These are phyloP conservation scores for Rhodotorula sp. DNA, from an alignment of 1,284 basidiomycete species.

Conservation along the genomic window DNA sequence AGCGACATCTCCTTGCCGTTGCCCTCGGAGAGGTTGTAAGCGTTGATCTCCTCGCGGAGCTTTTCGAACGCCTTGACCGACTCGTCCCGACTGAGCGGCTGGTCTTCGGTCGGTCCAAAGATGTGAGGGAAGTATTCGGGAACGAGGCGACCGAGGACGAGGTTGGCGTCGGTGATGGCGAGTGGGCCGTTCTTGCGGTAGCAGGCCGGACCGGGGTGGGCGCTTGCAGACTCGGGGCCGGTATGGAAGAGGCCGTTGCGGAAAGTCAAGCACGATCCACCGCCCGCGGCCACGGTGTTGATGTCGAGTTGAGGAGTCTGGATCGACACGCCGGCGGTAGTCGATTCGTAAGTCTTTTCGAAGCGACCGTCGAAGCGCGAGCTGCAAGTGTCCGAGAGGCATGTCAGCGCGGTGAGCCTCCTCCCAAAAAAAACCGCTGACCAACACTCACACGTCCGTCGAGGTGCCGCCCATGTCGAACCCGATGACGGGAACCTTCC, in stretches of 20 bases:
- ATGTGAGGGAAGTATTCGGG: slow-evolving; percentile 65
- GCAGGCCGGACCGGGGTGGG: slow-evolving; percentile 69
- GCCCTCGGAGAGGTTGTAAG: slow-evolving; percentile 13
- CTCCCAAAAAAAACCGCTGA: no score
- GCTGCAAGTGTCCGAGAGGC: neutral
- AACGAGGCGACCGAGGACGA: slow-evolving; percentile 77
- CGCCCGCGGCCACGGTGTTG: slow-evolving; percentile 72
- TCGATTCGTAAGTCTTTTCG: slow-evolving; percentile 86
- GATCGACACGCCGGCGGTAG: slow-evolving; percentile 84
- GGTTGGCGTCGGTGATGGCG: slow-evolving; percentile 82
- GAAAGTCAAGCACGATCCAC: slow-evolving; percentile 78
- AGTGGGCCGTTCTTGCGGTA: slow-evolving; percentile 76
- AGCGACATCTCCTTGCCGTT: slow-evolving; percentile 56
- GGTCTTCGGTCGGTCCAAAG: slow-evolving; percentile 80
- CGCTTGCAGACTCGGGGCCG: slow-evolving; percentile 59
- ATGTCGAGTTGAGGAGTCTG: slow-evolving; percentile 67
- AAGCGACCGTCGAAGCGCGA: slow-evolving; percentile 81
- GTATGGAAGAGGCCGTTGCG: slow-evolving; percentile 60
- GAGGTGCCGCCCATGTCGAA: slow-evolving; percentile 68
- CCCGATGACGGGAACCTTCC: slow-evolving; percentile 67
- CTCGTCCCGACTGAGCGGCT: slow-evolving; percentile 72
- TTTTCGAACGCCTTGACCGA: slow-evolving; percentile 64
- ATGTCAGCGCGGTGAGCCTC: neutral
- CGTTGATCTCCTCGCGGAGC: slow-evolving; percentile 67
- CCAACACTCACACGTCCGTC: slow-evolving; percentile 64